Percentiles rank a stretch among this genome's conserved stretches.
Conservation (phyloP, 2,329 filamentous ascomycete genomes). For the Xylariales sp. region DNA sequence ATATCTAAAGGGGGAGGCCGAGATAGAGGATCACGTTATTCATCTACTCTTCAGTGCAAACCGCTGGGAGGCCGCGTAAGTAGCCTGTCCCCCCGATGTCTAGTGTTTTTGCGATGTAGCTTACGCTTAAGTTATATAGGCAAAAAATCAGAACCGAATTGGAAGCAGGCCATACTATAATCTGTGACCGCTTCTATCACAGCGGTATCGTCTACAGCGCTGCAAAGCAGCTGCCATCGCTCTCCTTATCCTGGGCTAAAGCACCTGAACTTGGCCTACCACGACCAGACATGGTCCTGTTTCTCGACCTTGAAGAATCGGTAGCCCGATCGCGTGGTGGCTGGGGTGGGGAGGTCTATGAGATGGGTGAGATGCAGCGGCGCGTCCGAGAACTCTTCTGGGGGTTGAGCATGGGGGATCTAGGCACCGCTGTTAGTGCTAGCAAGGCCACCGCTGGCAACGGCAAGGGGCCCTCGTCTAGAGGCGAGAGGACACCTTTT, state of each 20-base stretch:
- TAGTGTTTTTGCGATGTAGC: neutral
- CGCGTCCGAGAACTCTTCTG: conserved; percentile 81
- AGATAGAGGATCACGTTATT: conserved; percentile 88
- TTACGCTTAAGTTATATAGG: conserved; percentile 48
- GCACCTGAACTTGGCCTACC: conserved; percentile 88
- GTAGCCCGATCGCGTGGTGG: conserved; percentile 82
- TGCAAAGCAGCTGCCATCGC: conserved; percentile 79
- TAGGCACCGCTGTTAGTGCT: conserved; percentile 48
- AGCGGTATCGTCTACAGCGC: conserved; percentile 93
- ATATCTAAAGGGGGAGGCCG: conserved; percentile 78
- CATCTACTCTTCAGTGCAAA: conserved; percentile 93
- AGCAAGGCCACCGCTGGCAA: conserved; percentile 19
- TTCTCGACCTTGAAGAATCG: conserved; percentile 82
- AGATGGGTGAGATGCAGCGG: conserved; percentile 83
- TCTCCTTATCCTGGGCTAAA: conserved; percentile 83
- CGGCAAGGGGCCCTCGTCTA: conserved; percentile 29
- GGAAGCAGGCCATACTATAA: conserved; percentile 74
- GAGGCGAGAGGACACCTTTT: conserved; percentile 23
- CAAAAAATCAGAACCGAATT: conserved; percentile 66
- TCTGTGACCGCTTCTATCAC: conserved; percentile 95
- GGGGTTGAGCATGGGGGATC: conserved; percentile 62
- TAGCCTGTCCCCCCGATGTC: conserved; percentile 24
- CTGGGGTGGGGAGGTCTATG: conserved; percentile 90
- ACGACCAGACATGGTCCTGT: conserved; percentile 86
- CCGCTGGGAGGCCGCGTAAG: conserved; percentile 79